Evolutionary conservation across 148 eudicot genomes (phyloP).

Genomic region (Rheum nobile): DNA sequence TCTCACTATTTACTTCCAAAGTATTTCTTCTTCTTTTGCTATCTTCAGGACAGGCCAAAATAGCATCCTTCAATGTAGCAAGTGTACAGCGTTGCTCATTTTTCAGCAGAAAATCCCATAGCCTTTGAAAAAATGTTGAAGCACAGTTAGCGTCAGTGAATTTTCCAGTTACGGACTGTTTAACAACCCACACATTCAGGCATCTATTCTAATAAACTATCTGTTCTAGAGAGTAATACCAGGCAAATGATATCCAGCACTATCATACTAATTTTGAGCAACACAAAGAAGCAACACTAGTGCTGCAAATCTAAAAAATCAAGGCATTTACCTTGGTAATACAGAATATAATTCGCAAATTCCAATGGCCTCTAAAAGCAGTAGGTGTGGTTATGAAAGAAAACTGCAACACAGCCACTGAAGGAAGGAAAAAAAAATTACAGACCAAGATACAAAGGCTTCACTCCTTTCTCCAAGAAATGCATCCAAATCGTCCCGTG

Average conservation of each 20-base stretch:
- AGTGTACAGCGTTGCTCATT: constrained; percentile 5
- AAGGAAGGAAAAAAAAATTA: background rate
- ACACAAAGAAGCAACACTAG: background rate
- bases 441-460: constrained; percentile 46
- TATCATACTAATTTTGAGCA: background rate
- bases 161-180: background rate
- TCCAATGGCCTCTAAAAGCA: background rate
- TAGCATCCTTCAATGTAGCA: background rate
- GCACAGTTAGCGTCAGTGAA: background rate
- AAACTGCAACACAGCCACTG: background rate
- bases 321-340: background rate
- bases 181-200: background rate
- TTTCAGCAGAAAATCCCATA: constrained; percentile 28
- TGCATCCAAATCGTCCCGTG: constrained; percentile 34
- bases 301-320: background rate
- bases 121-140: constrained; percentile 21
- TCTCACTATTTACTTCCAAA: background rate
- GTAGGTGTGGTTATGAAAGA: background rate
- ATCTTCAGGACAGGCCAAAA: background rate
- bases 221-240: background rate
- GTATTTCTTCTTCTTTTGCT: background rate
- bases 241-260: background rate
- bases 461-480: constrained; percentile 34
- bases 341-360: background rate
- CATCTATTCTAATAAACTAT: background rate